These are phyloP conservation scores for Penicillium sp. DNA, from an alignment of 2,329 filamentous ascomycete species.

Conservation along the genomic window DNA sequence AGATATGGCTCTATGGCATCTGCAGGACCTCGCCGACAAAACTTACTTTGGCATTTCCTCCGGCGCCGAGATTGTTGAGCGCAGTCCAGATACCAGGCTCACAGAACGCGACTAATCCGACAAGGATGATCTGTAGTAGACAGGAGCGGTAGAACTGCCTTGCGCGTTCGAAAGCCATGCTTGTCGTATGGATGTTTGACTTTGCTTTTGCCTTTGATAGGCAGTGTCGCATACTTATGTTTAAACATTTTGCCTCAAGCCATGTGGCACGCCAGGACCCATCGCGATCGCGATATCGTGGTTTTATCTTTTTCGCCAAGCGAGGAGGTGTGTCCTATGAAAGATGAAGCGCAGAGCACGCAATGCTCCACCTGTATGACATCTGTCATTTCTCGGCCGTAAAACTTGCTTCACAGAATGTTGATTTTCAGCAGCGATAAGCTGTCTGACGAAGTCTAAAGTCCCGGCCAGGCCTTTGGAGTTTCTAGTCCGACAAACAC, in stretches of 20 bases:
- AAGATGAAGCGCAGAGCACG: constrained; percentile 6
- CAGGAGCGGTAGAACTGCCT: constrained; percentile 44
- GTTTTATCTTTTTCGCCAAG: neutral
- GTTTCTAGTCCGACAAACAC: too few relatives aligned
- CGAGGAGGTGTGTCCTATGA: neutral
- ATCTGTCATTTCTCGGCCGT: neutral
- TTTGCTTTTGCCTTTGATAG: neutral
- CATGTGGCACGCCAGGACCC: constrained; percentile 15
- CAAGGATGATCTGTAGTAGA: constrained; percentile 44
- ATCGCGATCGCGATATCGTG: constrained; percentile 14
- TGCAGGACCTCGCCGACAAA: neutral
- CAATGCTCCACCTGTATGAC: constrained; percentile 15
- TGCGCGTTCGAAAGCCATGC: constrained; percentile 11
- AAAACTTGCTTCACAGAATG: neutral
- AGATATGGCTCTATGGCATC: neutral
- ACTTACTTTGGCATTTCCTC: constrained; percentile 32
- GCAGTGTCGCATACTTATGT: neutral
- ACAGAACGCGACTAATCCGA: constrained; percentile 44
- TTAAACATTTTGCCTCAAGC: neutral
- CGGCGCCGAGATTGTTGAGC: constrained; percentile 47
- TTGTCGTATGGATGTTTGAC: neutral
- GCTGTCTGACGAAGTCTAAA: neutral
- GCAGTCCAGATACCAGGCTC: constrained; percentile 50
- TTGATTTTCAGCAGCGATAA: neutral
- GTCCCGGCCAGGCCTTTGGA: neutral